Percentiles rank a stretch among this genome's conserved stretches.
phyloP scores from a whole-genome alignment of 169 alveolate species.

The Neospora caninum region DNA sequence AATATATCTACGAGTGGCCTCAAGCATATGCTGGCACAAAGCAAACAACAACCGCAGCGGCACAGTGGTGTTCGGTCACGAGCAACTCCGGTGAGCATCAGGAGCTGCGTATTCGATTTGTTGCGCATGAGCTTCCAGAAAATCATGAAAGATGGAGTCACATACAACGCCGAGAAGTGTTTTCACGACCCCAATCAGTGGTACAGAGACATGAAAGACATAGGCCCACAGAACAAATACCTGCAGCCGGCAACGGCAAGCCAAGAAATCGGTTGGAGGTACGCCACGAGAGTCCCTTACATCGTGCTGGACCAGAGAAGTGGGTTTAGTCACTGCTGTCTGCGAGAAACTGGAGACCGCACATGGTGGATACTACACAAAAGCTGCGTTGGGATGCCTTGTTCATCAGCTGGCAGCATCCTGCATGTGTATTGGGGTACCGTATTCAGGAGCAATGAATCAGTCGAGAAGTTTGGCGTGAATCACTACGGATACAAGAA shows the following conservation, averaged over 20 bases:
- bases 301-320: neutral
- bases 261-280: slow-evolving; percentile 35
- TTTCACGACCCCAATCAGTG: neutral
- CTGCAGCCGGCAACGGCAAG: slow-evolving; percentile 5
- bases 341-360: no score
- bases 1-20: no score
- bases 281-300: neutral
- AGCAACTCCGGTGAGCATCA: no score
- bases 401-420: no score
- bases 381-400: no score
- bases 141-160: slow-evolving; percentile 8
- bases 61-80: no score
- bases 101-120: no score
- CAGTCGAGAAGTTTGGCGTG: slow-evolving; percentile 41
- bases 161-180: neutral
- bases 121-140: neutral
- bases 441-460: neutral
- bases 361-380: no score
- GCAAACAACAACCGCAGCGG: no score
- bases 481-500: slow-evolving; percentile 12
- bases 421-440: no score
- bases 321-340: no score
- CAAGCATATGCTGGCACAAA: no score
- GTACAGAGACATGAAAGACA: neutral
- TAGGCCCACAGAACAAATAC: neutral